A percentile compares a stretch with the other conserved stretches of the same genome.
These are phyloP conservation scores for Phytopythium mirpurense DNA, from an alignment of 352 stramenopile species.

Conservation along the genomic window DNA sequence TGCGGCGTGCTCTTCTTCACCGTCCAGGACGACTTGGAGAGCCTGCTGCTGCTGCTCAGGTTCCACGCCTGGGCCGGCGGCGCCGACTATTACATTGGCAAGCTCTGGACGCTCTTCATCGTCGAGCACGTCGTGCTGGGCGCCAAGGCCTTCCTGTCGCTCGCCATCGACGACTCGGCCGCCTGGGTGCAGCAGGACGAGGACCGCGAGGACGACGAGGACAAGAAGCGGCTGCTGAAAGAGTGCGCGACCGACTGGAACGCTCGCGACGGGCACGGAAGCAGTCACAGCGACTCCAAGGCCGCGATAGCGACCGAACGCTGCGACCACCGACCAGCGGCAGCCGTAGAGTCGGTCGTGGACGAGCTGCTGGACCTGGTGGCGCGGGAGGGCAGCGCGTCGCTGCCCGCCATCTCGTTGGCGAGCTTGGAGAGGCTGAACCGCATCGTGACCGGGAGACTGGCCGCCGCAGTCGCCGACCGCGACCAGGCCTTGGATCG, in stretches of 20 bases:
- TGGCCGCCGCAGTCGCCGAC: constrained; percentile 26
- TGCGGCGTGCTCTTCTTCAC: constrained; percentile 74
- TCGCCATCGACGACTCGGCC: constrained; percentile 63
- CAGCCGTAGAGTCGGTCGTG: constrained; percentile 2
- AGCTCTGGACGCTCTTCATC: constrained; percentile 56
- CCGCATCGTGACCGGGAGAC: constrained; percentile 37
- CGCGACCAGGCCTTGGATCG: constrained; percentile 34
- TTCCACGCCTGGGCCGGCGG: constrained; percentile 13
- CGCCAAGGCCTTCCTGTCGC: constrained; percentile 55
- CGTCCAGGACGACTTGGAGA: constrained; percentile 56
- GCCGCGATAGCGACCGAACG: too few relatives aligned
- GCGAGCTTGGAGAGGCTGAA: constrained; percentile 21
- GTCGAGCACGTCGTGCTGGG: constrained; percentile 65
- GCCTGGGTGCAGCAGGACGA: constrained; percentile 73
- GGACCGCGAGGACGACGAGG: constrained; percentile 44
- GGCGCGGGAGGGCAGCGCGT: neutral
- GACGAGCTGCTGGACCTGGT: constrained; percentile 15
- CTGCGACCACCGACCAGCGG: too few relatives aligned
- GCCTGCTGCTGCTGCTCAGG: constrained; percentile 28
- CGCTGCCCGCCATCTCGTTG: neutral
- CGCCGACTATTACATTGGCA: constrained; percentile 31
- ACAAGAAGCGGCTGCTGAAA: constrained; percentile 23
- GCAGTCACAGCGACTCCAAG: neutral
- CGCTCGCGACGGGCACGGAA: neutral
- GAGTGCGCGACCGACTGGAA: neutral